A percentile compares a stretch with the other conserved stretches of the same genome.
Conservation (phyloP, 176 grass and related monocot species). For the Hyparrhenia diplandra region DNA sequence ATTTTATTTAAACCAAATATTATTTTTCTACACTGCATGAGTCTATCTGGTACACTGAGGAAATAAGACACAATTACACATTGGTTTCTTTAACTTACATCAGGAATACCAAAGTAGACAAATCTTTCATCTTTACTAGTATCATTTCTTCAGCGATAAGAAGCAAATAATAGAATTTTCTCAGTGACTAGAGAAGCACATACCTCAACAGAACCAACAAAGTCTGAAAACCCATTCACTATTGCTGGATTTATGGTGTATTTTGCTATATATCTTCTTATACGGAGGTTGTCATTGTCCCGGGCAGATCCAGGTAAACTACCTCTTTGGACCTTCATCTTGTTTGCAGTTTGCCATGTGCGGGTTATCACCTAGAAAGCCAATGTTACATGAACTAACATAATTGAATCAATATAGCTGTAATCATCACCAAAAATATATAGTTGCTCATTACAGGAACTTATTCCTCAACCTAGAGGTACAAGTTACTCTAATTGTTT, state of each 20-base stretch:
- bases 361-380: conserved; percentile 79
- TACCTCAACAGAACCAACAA: conserved; percentile 91
- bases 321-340: conserved; percentile 92
- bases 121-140: neutral
- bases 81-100: neutral
- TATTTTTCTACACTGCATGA: neutral
- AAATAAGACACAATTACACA: neutral
- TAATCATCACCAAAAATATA: neutral
- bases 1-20: neutral
- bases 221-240: conserved; percentile 71
- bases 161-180: neutral
- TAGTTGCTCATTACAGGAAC: neutral
- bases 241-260: conserved; percentile 99
- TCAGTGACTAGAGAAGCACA: neutral
- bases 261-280: conserved; percentile 92
- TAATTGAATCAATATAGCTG: neutral
- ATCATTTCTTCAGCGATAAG: conserved; percentile 3
- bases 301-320: conserved; percentile 32
- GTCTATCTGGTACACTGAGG: neutral
- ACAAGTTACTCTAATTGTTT: neutral
- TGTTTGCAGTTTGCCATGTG: conserved; percentile 98
- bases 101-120: neutral
- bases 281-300: conserved; percentile 83
- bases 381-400: neutral
- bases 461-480: neutral